Evolutionary conservation across 768 basidiomycete species (phyloP), one percentile per base, ranked within the genome.

Genomic region (Filobasidium wieringae): DNA sequence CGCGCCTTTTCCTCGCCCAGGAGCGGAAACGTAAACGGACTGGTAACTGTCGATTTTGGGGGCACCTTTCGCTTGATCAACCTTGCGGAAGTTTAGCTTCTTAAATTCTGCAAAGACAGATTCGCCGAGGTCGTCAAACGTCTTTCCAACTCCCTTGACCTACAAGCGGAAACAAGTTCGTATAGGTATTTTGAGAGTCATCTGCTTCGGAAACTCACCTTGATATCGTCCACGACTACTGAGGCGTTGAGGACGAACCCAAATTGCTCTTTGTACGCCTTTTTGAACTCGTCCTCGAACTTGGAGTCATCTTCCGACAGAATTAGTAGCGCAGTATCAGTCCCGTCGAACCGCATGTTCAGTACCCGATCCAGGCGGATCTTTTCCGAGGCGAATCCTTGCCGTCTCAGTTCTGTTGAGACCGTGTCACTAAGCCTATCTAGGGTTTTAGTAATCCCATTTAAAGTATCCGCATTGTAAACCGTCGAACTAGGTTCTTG

Each of bases 171-270:
- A 14, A 34, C 36, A 24, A 7, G n/a, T 59, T 45, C 60, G 49
- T 14, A 7, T 30, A n/a, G n/a, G n/a, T 30, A 52, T 9, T 60
- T 56, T 12, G 41, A 55, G 9, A 33, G 1, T 26, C 17, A 24
- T 24, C 53, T 66, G 19, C 12, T n/a, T n/a, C n/a, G n/a, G 29
- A 9, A 7, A 54, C 71, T 26, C 49, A 83, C 87, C 79, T 91
- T 90, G 76, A 95, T 77, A 74, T 93, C 92, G 69, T 95, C 92
- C 9, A 95, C 87, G 55, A 88, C 82, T 65, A 95, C 79, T 77
- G 88, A 89, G 37, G 80, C 83, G 62, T 91, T 87, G 29, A 96
- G 77, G 62, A 92, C 75, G 77, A 97, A 95, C 9, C 92, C 92
- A 67, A 95, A 93, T 72, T 91, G 88, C 24, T 82, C 73, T 75